These are phyloP conservation scores for Talaromyces sp. DNA, from an alignment of 2,329 filamentous ascomycete genomes.

Conservation along the genomic window DNA sequence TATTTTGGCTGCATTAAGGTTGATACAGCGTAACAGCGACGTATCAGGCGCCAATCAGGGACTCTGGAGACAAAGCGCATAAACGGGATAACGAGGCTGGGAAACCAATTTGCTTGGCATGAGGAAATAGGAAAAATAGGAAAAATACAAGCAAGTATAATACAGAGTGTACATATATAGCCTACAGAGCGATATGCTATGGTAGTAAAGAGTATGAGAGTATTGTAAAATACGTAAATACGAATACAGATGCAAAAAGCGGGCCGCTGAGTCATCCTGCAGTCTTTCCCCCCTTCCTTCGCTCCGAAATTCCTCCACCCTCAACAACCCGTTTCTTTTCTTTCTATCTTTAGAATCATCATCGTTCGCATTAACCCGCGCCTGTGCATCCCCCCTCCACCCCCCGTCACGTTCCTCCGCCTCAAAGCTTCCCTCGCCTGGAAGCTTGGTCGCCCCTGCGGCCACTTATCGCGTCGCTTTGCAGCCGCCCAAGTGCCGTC, in stretches of 20 bases:
- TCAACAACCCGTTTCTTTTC: slow-evolving; percentile 9
- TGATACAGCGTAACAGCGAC: background rate
- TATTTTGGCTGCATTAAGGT: background rate
- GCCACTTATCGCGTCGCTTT: slow-evolving; percentile 7
- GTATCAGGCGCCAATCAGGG: background rate
- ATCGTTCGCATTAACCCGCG: slow-evolving; percentile 13
- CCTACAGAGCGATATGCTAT: too few species aligned
- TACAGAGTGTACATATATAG: too few species aligned
- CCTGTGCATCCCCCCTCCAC: slow-evolving; percentile 2
- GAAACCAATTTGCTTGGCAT: too few species aligned
- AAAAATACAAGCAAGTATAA: too few species aligned
- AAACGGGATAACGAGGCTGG: too few species aligned
- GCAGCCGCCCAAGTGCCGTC: slow-evolving; percentile 3
- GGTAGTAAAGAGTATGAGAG: too few species aligned
- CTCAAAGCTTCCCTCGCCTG: slow-evolving; percentile 4
- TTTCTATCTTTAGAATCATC: slow-evolving; percentile 30
- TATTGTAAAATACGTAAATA: too few species aligned
- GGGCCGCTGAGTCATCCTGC: background rate
- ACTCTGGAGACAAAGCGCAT: background rate
- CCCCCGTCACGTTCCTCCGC: background rate
- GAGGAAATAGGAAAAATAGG: too few species aligned
- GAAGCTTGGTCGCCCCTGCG: slow-evolving; percentile 3
- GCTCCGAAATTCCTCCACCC: slow-evolving; percentile 8
- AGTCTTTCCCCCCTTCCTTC: background rate
- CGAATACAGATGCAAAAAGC: too few species aligned